Conservation (phyloP, 441 rosid genomes). For the Brassica hybrid region DNA sequence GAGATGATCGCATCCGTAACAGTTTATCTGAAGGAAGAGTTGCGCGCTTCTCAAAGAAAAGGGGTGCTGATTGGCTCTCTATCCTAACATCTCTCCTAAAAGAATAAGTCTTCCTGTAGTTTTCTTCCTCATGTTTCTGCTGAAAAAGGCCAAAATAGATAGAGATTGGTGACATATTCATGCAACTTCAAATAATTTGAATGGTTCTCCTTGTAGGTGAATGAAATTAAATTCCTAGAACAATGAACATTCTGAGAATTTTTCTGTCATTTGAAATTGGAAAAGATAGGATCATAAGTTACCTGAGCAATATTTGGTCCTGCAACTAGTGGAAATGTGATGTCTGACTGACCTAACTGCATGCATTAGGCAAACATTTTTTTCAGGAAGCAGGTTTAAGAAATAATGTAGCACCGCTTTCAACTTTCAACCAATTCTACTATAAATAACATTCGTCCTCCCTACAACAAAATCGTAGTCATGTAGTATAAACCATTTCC, state of each 20-base stretch:
- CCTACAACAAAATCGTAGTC: constrained; percentile 17
- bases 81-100: constrained; percentile 49
- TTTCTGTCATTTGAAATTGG: background rate
- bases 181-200: constrained; percentile 1
- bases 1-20: constrained; percentile 50
- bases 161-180: constrained; percentile 19
- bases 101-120: constrained; percentile 50
- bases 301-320: constrained; percentile 60
- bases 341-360: constrained; percentile 73
- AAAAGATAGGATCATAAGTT: constrained; percentile 16
- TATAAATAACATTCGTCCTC: background rate
- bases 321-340: constrained; percentile 65
- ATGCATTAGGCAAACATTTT: constrained; percentile 38
- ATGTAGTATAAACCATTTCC: background rate
- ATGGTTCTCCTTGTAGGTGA: background rate
- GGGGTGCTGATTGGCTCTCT: constrained; percentile 67
- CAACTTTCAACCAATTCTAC: constrained; percentile 2
- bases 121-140: constrained; percentile 60
- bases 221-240: constrained; percentile 6
- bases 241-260: constrained; percentile 13
- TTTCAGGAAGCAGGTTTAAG: background rate
- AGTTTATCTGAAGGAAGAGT: constrained; percentile 46
- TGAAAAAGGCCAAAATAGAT: background rate
- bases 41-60: constrained; percentile 47
- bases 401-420: background rate